These are phyloP conservation scores for Phytophthora pluvialis DNA, from an alignment of 352 stramenopile species.

Conservation along the genomic window DNA sequence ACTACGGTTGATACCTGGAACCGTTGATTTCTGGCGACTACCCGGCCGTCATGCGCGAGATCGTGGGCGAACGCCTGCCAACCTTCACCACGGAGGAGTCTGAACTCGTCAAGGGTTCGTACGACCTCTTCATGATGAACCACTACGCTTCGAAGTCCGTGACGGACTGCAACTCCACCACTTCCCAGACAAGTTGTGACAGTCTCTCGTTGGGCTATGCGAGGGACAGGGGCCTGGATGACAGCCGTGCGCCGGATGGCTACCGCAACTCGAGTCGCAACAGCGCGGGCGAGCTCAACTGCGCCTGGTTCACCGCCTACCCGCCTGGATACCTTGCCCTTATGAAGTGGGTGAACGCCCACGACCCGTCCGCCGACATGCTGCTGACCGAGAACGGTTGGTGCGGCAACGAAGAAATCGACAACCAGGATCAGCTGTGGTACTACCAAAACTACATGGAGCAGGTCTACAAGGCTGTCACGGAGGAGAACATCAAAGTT, in stretches of 20 bases:
- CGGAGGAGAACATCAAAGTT: conserved; percentile 64
- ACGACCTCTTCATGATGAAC: conserved; percentile 95
- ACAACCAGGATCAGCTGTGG: conserved; percentile 69
- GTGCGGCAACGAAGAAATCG: conserved; percentile 65
- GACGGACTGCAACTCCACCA: conserved; percentile 50
- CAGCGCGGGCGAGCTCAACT: conserved; percentile 47
- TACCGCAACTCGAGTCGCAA: conserved; percentile 61
- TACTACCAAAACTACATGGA: conserved; percentile 66
- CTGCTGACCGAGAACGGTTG: conserved; percentile 77
- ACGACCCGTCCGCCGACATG: conserved; percentile 49
- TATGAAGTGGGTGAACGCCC: conserved; percentile 62
- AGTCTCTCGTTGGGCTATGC: too few relatives aligned
- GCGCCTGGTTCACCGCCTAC: conserved; percentile 58
- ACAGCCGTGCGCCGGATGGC: conserved; percentile 53
- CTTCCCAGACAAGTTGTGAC: too few relatives aligned
- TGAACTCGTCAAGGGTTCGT: conserved; percentile 72
- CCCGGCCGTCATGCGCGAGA: conserved; percentile 87
- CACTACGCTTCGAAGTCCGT: conserved; percentile 87
- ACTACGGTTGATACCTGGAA: conserved; percentile 91
- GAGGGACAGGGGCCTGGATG: conserved; percentile 45
- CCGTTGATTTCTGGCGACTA: conserved; percentile 93
- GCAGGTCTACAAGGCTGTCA: conserved; percentile 56
- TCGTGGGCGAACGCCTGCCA: conserved; percentile 83
- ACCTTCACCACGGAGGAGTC: conserved; percentile 83
- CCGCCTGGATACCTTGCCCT: conserved; percentile 57